Conservation (phyloP, 257 asterid genomes). For the Salvia hispanica region DNA sequence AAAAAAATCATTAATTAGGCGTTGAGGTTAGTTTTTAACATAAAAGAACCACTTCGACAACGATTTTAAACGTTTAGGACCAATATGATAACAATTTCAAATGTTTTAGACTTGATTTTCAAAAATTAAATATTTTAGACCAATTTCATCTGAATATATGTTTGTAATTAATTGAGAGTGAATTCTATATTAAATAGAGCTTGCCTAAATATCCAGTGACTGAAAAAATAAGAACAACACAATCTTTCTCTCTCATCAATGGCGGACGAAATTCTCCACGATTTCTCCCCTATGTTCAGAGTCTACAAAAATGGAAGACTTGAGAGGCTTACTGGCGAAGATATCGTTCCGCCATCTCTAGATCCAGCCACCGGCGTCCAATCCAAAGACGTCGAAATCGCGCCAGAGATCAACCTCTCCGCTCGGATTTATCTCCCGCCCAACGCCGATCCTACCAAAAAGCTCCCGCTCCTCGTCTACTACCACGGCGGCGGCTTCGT, state of each 20-base stretch:
- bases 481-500: conserved; percentile 8
- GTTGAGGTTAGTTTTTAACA: too few species aligned
- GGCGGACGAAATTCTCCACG: conserved; percentile 41
- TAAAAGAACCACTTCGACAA: too few species aligned
- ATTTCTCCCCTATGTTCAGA: conserved; percentile 35
- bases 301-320: conserved; percentile 47
- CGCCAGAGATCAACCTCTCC: conserved; percentile 32
- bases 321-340: conserved; percentile 32
- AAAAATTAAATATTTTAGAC: too few species aligned
- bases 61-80: too few species aligned
- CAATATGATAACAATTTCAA: too few species aligned
- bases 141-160: too few species aligned
- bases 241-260: conserved; percentile 14
- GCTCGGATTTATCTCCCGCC: conserved; percentile 17
- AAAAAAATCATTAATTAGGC: too few species aligned
- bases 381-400: conserved; percentile 32
- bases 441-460: background rate
- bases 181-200: too few species aligned
- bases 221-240: too few species aligned
- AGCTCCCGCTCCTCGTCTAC: background rate
- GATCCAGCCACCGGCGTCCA: conserved; percentile 43
- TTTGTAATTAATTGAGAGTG: too few species aligned
- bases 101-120: too few species aligned
- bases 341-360: conserved; percentile 31
- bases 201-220: too few species aligned